Evolutionary conservation across 1,284 basidiomycete genomes (phyloP).

Genomic region (Trichosporon asahii): DNA sequence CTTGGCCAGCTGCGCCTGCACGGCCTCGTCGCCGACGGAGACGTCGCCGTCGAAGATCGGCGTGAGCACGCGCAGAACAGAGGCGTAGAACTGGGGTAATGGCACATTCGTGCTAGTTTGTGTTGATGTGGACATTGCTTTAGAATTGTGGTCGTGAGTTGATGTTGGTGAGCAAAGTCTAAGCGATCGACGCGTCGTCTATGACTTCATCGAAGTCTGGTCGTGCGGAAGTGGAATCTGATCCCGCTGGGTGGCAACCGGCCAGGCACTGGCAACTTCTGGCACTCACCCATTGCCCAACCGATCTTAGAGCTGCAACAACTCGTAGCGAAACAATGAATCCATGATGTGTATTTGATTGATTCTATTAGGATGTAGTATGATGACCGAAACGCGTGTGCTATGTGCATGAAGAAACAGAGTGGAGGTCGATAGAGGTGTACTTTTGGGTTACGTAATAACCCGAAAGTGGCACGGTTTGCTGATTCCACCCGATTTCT

Average conservation of each 20-base stretch:
- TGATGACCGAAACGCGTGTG: background rate
- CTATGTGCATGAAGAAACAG: background rate
- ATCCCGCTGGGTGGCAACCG: background rate
- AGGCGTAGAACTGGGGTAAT: slow-evolving; percentile 44
- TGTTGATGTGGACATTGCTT: slow-evolving; percentile 12
- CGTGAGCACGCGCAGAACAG: slow-evolving; percentile 37
- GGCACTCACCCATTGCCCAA: too few species aligned
- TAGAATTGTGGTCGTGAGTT: background rate
- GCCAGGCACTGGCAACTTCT: background rate
- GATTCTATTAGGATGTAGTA: background rate
- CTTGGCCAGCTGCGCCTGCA: slow-evolving; percentile 32
- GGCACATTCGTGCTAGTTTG: slow-evolving; percentile 37
- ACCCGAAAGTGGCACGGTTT: background rate
- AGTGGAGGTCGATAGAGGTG: background rate
- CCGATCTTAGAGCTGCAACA: background rate
- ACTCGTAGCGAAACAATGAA: background rate
- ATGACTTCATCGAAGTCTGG: background rate
- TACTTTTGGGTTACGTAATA: background rate
- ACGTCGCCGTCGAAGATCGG: slow-evolving; percentile 46
- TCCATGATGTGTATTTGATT: background rate
- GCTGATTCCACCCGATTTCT: background rate
- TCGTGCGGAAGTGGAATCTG: background rate
- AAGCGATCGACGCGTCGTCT: background rate
- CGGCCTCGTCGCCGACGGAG: slow-evolving; percentile 28
- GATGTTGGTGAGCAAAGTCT: background rate